phyloP scores from a whole-genome alignment of 331 rosid genomes.

The Phaseolus coccineus region DNA sequence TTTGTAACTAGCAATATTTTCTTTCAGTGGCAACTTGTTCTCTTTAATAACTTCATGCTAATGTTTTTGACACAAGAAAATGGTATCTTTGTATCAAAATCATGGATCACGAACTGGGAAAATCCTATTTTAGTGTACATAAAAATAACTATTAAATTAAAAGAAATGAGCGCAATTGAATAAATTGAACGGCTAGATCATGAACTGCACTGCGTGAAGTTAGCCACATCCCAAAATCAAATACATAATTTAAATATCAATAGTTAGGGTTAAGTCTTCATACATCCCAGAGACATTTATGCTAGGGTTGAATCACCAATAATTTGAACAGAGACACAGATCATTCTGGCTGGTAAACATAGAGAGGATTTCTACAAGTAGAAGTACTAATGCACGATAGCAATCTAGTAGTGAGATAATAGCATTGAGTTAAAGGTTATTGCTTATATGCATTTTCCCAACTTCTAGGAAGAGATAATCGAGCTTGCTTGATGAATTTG shows the following conservation, averaged over 20 bases:
- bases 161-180: conserved; percentile 7
- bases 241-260: background rate
- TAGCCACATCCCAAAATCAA: conserved; percentile 21
- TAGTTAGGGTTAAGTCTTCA: background rate
- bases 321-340: conserved; percentile 27
- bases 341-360: conserved; percentile 13
- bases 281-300: conserved; percentile 19
- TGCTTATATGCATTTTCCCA: conserved; percentile 21
- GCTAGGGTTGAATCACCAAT: background rate
- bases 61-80: background rate
- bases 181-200: conserved; percentile 4
- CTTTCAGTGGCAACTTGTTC: background rate
- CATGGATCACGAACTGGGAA: background rate
- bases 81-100: conserved; percentile 1
- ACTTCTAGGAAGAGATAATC: conserved; percentile 12
- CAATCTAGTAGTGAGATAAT: background rate
- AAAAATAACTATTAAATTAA: background rate
- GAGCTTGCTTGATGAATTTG: conserved; percentile 30
- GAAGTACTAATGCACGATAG: conserved; percentile 20
- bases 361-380: background rate
- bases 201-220: conserved; percentile 11
- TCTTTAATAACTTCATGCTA: conserved; percentile 21
- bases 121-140: conserved; percentile 2
- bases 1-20: conserved; percentile 27
- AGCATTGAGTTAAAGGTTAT: background rate